Percentiles rank a stretch among this genome's conserved stretches.
These are phyloP conservation scores for Arbutus unedo DNA, from an alignment of 148 eudicot species.

Conservation along the genomic window DNA sequence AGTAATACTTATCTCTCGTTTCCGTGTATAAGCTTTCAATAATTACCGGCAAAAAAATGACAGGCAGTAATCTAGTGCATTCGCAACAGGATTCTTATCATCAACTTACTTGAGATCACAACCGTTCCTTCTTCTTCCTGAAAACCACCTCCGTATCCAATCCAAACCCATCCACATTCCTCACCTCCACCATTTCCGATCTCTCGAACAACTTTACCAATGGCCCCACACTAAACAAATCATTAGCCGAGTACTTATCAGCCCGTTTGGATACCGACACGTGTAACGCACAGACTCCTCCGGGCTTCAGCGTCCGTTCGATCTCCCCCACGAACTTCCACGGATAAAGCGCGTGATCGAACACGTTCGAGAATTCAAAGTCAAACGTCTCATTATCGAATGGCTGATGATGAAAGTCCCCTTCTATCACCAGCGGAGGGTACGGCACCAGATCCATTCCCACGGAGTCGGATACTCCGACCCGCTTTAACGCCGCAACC, in stretches of 20 bases:
- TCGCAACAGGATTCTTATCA: too few species aligned
- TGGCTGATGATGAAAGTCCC: slow-evolving; percentile 82
- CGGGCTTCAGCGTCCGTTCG: slow-evolving; percentile 71
- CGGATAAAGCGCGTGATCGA: slow-evolving; percentile 86
- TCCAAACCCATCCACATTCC: slow-evolving; percentile 82
- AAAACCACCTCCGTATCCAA: slow-evolving; percentile 82
- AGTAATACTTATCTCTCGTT: too few species aligned
- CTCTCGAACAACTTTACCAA: slow-evolving; percentile 48
- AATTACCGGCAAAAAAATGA: too few species aligned
- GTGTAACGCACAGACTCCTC: slow-evolving; percentile 79
- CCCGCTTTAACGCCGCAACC: slow-evolving; percentile 59
- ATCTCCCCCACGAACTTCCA: slow-evolving; percentile 62
- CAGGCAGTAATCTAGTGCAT: too few species aligned
- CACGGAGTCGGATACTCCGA: slow-evolving; percentile 64
- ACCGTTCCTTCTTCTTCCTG: slow-evolving; percentile 29
- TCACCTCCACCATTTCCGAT: slow-evolving; percentile 51
- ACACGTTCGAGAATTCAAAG: slow-evolving; percentile 84
- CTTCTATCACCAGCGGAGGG: slow-evolving; percentile 69
- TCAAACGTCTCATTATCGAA: slow-evolving; percentile 51
- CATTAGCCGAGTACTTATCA: slow-evolving; percentile 92
- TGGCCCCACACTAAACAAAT: slow-evolving; percentile 55
- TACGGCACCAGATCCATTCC: slow-evolving; percentile 82
- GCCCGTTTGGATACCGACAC: slow-evolving; percentile 58
- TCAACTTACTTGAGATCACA: not conserved
- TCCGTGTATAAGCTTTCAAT: too few species aligned